Evolutionary conservation across 768 basidiomycete genomes (phyloP).

Genomic region (Sarcodon aspratus): DNA sequence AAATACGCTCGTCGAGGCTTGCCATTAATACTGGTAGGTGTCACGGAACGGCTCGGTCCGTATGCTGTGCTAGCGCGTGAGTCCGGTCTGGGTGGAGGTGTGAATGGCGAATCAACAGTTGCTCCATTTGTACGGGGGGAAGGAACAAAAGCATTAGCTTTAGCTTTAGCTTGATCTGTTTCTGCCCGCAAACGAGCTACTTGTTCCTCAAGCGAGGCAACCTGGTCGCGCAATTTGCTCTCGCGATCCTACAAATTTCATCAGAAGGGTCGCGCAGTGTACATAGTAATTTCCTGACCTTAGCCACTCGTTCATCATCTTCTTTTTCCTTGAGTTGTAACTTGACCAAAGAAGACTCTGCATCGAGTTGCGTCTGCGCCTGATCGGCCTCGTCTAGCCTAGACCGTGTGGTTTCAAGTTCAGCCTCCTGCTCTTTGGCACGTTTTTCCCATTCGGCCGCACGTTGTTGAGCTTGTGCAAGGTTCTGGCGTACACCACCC

Average conservation of each 20-base stretch:
- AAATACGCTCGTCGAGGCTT: conserved; percentile 31
- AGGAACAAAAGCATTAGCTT: conserved; percentile 17
- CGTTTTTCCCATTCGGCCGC: conserved; percentile 75
- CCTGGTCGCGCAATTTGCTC: conserved; percentile 54
- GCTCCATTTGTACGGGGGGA: conserved; percentile 26
- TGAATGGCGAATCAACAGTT: conserved; percentile 23
- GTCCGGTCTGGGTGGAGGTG: conserved; percentile 49
- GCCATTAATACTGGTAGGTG: conserved; percentile 30
- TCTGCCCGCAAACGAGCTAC: conserved; percentile 47
- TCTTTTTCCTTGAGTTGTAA: conserved; percentile 70
- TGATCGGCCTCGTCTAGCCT: conserved; percentile 61
- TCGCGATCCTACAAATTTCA: conserved; percentile 49
- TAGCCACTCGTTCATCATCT: conserved; percentile 51
- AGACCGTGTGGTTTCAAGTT: conserved; percentile 47
- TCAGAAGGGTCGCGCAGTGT: background rate
- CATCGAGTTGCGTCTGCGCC: conserved; percentile 50
- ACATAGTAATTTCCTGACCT: conserved; percentile 30
- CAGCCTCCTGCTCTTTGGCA: conserved; percentile 56
- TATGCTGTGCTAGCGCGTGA: conserved; percentile 63
- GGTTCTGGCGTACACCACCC: conserved; percentile 44
- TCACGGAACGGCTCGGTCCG: conserved; percentile 34
- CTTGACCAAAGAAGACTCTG: conserved; percentile 55
- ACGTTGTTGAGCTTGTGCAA: conserved; percentile 66
- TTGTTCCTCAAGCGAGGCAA: conserved; percentile 49
- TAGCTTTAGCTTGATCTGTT: conserved; percentile 32